Base-by-base conservation (phyloP, 371 early-diverging fungal species). In the Apophysomyces elegans region DNA sequence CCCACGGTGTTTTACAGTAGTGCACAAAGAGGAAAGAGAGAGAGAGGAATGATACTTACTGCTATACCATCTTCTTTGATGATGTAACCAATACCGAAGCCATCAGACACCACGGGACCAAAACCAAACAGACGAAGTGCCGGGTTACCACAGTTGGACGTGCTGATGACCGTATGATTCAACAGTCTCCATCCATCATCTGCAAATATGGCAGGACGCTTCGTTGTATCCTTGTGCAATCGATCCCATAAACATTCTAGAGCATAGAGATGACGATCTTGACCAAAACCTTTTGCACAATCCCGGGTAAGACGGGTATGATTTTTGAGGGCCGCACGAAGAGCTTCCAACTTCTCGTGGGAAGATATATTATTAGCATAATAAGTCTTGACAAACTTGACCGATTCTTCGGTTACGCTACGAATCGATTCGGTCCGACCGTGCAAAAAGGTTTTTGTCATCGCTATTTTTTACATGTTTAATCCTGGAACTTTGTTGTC, bases 401-500 rank as follows among this genome's bases (percentile, higher is more conserved):
- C 85, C 37, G 89, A 86, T 63, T 88, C 88, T 4, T 75, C 75
- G 9, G 91, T 88, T 5, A 95, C 95, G 58, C 88, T 84, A 21
- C 95, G 88, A 78, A 94, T 89, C 7, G 96, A 92, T 77, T 96
- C 96, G 11, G 96, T 96, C 44, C 96, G 86, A 16, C 96, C 96
- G 70, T 87, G 92, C 21, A 87, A 84, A 64, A 88, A 95, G 41
- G 88, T 84, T 68, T 91, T 87, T 35, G 95, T 95, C 81, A 92
- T 91, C 26, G 94, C 94, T 63, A 37, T 38, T 21, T 11, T 7
- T 44, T 45, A 18, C n/a, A 59, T 16, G 16, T 32, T 57, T 59
- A 26, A 26, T 26, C 32, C 32, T 26, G 32, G 32, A 26, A 41
- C 13, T 41, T 41, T 41, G 41, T 5, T 41, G 32, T 26, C 32